Base-by-base conservation (phyloP, 2,329 filamentous ascomycete genomes). In the Orbilia brochopaga region DNA sequence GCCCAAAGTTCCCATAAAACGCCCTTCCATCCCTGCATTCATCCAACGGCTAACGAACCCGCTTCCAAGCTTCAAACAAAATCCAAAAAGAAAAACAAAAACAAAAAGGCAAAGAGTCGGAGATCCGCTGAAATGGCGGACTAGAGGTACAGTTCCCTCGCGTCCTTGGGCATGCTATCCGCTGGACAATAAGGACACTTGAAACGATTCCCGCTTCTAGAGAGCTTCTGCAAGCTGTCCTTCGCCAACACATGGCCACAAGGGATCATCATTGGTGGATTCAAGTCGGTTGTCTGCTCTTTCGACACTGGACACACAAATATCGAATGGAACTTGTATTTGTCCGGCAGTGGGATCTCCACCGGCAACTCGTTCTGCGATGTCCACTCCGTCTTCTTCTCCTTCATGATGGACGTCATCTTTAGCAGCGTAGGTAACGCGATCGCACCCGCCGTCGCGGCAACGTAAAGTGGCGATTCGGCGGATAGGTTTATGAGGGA, bases 231-330 rank as follows among this genome's bases (percentile, higher is more conserved):
- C 56, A 99, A 81, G 35, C 89, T 92, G 77, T 97, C 92, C 74
- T 88, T 85, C 17, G 92, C 92, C 69, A 99, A 88, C 58, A 97
- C 93, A 81, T 99, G 94, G 4, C 94, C 93, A 78, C 94, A 99
- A 0, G 91, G 90, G 78, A 99, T 87, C 86, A 97, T 94, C 90
- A 97, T 95, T 1, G 94, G 92, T 10, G 94, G 94, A 79, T 99
- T 99, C 23, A 84, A 81, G 77, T 96, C 92, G 0, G 93, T 99
- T 0, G 90, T 92, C 80, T 99, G 94, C 78, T 97, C 94, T 79
- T 97, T 97, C 77, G 89, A 92, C 3, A 99, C 94, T 0, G 94
- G 94, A 78, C 94, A 99, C 46, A 99, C 94, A 78, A 99, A 99
- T 78, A 99, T 97, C 63, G 90, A 90, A 79, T 99, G 94, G 82